Evolutionary conservation across 2,329 filamentous ascomycete species (phyloP), one percentile per base, ranked within the genome.

Genomic region (Xylariomycetidae sp.): DNA sequence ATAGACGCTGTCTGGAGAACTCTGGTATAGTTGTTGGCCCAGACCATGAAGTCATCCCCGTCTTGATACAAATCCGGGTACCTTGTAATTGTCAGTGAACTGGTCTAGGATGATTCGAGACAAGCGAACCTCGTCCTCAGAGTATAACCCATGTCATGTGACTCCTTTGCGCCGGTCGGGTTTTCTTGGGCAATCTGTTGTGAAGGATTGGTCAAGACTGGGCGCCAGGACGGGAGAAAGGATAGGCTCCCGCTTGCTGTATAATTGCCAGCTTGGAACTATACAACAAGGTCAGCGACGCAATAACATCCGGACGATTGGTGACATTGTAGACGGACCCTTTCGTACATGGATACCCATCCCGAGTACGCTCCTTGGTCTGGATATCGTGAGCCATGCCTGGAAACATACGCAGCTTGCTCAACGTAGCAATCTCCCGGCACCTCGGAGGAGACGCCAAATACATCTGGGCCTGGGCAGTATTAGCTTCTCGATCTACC

Each of bases 21-120:
- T 5, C 76, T 69, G 5, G 74, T 70, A 53, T 83, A 83, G 45
- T 78, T 73, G 51, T 84, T 85, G 13, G 77, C 70, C 75, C 77
- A 85, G 6, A 80, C 69, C 7, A 70, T 62, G 45, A 82, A 81
- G 7, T 61, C 50, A 5, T 67, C 61, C 6, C 67, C 66, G 31
- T 70, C 63, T 2, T 51, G 45, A 44, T 74, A 74, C 13, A 82
- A 63, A 23, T 69, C 54, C 0, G 67, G 65, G 36, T 70, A 70
- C 31, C 62, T 63, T 9, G 16, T 28, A 8, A 31, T 9, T 22
- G 36, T 9, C 40, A 30, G n/a, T 17, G 13, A 16, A 5, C 8
- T n/a, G n/a, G n/a, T n/a, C n/a, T n/a, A n/a, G n/a, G n/a, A n/a
- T n/a, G n/a, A n/a, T n/a, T n/a, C 9, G 8, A 11, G 18, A 11